Percentiles rank a stretch among this genome's conserved stretches.
These are phyloP conservation scores for Xylaria longipes DNA, from an alignment of 495 filamentous ascomycete genomes.

Conservation along the genomic window DNA sequence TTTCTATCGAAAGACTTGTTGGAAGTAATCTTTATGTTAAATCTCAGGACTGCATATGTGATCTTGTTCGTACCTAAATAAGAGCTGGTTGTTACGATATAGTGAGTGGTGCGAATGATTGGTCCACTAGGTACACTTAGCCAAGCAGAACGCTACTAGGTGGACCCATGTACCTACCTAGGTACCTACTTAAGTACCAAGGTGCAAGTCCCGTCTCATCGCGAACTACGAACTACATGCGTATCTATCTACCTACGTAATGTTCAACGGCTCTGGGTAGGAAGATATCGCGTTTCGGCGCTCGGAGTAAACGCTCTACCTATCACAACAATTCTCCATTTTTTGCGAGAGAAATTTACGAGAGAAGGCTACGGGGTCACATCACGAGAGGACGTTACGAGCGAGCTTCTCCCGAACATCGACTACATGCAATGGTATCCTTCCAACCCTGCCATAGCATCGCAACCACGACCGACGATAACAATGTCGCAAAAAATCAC, in stretches of 20 bases:
- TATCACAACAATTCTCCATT: background rate
- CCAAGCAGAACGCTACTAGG: too few species aligned
- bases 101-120: background rate
- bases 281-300: background rate
- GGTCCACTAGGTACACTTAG: too few species aligned
- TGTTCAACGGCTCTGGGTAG: too few species aligned
- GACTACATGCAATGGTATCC: background rate
- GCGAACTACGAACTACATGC: background rate
- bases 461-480: background rate
- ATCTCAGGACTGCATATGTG: background rate
- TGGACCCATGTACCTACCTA: too few species aligned
- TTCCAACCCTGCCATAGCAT: background rate
- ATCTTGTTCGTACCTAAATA: too few species aligned
- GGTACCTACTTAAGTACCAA: too few species aligned
- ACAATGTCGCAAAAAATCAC: slow-evolving; percentile 57
- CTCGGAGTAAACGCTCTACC: background rate
- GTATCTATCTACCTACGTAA: too few species aligned
- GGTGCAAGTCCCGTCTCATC: background rate
- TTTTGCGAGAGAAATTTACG: background rate
- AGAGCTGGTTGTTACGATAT: too few species aligned
- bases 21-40: background rate
- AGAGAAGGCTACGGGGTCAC: background rate
- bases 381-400: too few species aligned
- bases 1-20: background rate
- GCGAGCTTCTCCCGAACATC: background rate